phyloP scores from a whole-genome alignment of 139 green algal genomes.

The Closterium sp. region DNA sequence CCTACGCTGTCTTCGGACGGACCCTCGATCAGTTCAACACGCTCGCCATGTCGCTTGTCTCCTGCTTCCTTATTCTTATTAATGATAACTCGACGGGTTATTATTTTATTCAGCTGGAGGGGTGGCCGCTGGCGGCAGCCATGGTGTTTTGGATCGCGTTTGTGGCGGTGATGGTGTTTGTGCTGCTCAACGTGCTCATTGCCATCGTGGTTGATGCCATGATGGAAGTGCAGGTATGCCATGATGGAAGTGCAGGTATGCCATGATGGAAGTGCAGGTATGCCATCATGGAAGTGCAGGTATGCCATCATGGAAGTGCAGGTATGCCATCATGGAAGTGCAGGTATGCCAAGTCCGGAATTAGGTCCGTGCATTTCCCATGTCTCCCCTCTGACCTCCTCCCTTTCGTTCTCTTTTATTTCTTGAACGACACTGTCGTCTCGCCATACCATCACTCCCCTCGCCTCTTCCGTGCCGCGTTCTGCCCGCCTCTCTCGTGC shows the following conservation, averaged over 20 bases:
- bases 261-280: neutral
- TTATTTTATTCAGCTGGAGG: slow-evolving; percentile 54
- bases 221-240: slow-evolving; percentile 16
- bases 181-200: slow-evolving; percentile 85
- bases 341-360: no score
- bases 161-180: slow-evolving; percentile 81
- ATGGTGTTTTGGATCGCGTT: slow-evolving; percentile 83
- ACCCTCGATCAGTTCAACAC: neutral
- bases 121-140: slow-evolving; percentile 65
- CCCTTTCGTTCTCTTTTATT: no score
- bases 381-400: no score
- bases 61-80: neutral
- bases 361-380: no score
- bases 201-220: slow-evolving; percentile 28
- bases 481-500: no score
- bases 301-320: neutral
- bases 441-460: no score
- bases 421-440: no score
- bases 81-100: neutral
- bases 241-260: neutral
- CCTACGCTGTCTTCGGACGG: neutral
- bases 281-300: neutral
- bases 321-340: neutral
- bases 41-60: neutral
- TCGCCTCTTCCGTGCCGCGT: no score